phyloP scores from a whole-genome alignment of 2,329 filamentous ascomycete species.

The Trichophyton verrucosum region DNA sequence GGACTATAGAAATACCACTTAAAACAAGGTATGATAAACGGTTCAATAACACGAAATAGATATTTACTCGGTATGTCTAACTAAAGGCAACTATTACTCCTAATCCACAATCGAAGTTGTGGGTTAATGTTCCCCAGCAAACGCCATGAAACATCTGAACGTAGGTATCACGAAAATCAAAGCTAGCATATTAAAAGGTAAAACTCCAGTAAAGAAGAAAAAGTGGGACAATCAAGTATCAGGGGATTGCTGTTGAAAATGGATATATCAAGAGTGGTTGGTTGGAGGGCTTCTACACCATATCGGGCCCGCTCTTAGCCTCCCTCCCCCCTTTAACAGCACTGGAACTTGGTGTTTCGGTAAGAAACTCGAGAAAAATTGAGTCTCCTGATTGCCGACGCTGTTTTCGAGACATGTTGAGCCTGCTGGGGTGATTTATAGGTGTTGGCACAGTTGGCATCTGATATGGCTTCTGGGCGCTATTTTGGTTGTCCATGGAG shows the following conservation, averaged over 20 bases:
- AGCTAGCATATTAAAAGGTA: background rate
- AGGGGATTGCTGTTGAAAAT: background rate
- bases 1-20: too few species aligned
- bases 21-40: too few species aligned
- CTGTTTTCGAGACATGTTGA: background rate
- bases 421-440: background rate
- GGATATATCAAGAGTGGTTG: background rate
- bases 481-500: background rate
- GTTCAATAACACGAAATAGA: background rate
- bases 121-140: background rate
- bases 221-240: background rate
- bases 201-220: background rate
- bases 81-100: background rate
- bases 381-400: background rate
- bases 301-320: background rate
- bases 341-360: background rate
- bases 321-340: background rate
- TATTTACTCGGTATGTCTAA: background rate
- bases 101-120: too few species aligned
- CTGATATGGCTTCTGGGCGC: background rate
- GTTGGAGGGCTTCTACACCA: background rate
- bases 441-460: background rate
- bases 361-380: background rate
- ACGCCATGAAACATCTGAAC: background rate
- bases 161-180: background rate